Evolutionary conservation across 352 stramenopile genomes (phyloP), one percentile per base, ranked within the genome.

Genomic region (Phytophthora sojae): DNA sequence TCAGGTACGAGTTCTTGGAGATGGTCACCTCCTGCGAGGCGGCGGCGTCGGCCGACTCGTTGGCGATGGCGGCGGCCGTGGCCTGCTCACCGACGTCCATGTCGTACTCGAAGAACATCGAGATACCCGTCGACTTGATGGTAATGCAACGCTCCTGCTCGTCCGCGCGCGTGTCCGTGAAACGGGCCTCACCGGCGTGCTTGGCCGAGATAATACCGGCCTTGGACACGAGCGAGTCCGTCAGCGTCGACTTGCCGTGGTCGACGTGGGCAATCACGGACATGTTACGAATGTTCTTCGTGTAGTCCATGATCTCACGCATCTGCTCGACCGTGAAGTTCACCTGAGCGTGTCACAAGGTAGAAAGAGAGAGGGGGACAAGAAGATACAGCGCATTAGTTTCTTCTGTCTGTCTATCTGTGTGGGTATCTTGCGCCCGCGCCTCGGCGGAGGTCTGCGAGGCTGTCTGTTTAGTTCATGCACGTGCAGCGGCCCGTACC

Each of bases 261-360:
- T 99, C 98, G 70, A 99, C 98, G 94, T 99, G 98, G 64, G 98
- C 98, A 89, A 99, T 99, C 72, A 99, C 97, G 72, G 94, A 99
- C 96, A 99, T 99, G 81, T 98, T 99, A 93, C 98, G 96, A 90
- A 99, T 99, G 91, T 99, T 99, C 92, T 99, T 97, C 80, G 99
- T 99, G 85, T 99, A 96, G 95, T 99, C 97, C 88, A 95, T 95
- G 85, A 97, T 95, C 77, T 98, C 94, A 86, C 98, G 95, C 94
- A 99, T 99, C 91, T 99, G 98, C 54, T 99, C 97, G 76, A 98
- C 90, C 77, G 98, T 99, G 86, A 99, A 99, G 95, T 99, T 99
- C 73, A 99, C 97, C 98, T 94, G 74, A 37, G 9, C 32, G 11
- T n/a, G 50, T 61, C 17, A 60, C 21, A 11, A 47, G 26, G 4